phyloP scores from a whole-genome alignment of 441 rosid species.

The Gossypium schwendimanii region DNA sequence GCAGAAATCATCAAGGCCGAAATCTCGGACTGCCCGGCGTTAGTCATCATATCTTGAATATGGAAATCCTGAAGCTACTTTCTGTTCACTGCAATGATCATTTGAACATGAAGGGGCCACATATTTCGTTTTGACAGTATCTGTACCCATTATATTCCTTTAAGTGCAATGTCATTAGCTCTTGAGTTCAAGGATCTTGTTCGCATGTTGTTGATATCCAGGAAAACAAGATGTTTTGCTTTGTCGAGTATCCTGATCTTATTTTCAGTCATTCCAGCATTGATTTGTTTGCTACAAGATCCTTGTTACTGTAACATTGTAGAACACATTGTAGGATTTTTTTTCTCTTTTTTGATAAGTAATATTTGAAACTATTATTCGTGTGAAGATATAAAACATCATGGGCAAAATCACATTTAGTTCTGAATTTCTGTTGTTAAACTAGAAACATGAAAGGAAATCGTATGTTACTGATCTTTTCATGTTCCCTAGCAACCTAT shows the following conservation, averaged over 20 bases:
- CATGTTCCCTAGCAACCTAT: slow-evolving; percentile 47
- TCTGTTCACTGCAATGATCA: slow-evolving; percentile 11
- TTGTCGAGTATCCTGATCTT: not conserved
- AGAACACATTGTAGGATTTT: slow-evolving; percentile 12
- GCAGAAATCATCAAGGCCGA: slow-evolving; percentile 78
- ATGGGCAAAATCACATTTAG: not conserved
- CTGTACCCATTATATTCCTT: not conserved
- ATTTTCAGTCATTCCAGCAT: not conserved
- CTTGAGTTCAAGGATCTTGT: slow-evolving; percentile 1
- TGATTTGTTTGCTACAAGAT: slow-evolving; percentile 13
- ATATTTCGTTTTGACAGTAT: not conserved
- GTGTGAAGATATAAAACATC: not conserved
- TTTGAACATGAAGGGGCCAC: slow-evolving; percentile 1
- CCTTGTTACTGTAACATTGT: slow-evolving; percentile 26
- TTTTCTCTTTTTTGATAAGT: not conserved
- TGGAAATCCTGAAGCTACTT: slow-evolving; percentile 9
- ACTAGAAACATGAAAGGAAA: slow-evolving; percentile 11
- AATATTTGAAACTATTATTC: not conserved
- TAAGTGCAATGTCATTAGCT: not conserved
- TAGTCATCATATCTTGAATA: slow-evolving; percentile 24
- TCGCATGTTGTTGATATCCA: not conserved
- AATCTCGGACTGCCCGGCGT: slow-evolving; percentile 66
- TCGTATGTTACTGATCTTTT: slow-evolving; percentile 18
- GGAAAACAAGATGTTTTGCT: slow-evolving; percentile 6
- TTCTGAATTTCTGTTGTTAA: not conserved